Base-by-base conservation (phyloP, 495 filamentous ascomycete species). In the Staphylotrichum longicolle region DNA sequence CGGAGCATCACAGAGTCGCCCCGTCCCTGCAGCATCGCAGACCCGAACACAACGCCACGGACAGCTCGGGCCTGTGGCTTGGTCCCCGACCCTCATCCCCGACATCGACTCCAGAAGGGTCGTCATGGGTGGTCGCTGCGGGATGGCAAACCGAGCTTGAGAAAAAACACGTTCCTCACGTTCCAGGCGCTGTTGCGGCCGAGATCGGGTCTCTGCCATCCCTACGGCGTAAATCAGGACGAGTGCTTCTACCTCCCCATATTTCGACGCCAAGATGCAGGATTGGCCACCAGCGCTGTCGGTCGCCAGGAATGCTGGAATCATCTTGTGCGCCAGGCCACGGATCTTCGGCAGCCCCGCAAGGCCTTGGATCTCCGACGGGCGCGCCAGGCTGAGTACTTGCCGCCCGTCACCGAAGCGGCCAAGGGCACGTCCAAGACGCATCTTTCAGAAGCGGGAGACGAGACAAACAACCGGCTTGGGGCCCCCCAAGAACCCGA, bases 221-320 rank as follows among this genome's bases (percentile, higher is more conserved):
- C 20, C 7, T 6, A 7, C 20, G 8, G 20, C 15, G 9, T 48
- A 4, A 32, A 4, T 7, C 2, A 7, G 7, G 7, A 30, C 2
- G 46, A 48, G 20, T 48, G 46, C 46, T 48, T 48, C 46, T 48
- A 48, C 14, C 46, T 48, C 8, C 46, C 46, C 46, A 7, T 10
- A 0, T 30, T 48, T 32, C 46, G 46, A 48, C 7, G 15, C 2
- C 5, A 10, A 8, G 20, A 48, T 7, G 5, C 14, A 20, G 5
- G 27, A 48, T 32, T 2, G 8, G 46, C 3, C 7, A 7, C 15
- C 15, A 30, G 2, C 7, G 7, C 20, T 20, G 46, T 6, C 5
- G 5, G 7, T 30, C 20, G 15, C 20, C 20, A 27, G 20, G 20
- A 27, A 27, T 3, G 7, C 30, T 48, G 46, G 46, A 27, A 30